Conservation (phyloP, 768 basidiomycete genomes). For the Macrocybe gigantea region DNA sequence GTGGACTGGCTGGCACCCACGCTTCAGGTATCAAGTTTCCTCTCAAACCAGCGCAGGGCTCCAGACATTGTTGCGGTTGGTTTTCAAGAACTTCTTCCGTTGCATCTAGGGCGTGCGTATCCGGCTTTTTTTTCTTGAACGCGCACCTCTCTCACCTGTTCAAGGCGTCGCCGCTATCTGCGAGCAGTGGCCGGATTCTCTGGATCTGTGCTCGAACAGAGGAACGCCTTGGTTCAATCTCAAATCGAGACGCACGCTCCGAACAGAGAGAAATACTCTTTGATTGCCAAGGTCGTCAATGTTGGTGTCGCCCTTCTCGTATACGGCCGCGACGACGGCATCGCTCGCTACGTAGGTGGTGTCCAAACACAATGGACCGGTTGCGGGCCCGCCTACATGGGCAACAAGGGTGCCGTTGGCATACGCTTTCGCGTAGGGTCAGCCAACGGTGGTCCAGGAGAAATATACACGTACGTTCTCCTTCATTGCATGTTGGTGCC, state of each 20-base stretch:
- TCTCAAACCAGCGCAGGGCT: slow-evolving; percentile 54
- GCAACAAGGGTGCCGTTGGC: slow-evolving; percentile 94
- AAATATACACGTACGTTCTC: slow-evolving; percentile 74
- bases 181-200: slow-evolving; percentile 72
- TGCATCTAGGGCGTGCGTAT: slow-evolving; percentile 78
- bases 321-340: slow-evolving; percentile 69
- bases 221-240: slow-evolving; percentile 65
- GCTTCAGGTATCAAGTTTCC: slow-evolving; percentile 67
- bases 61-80: slow-evolving; percentile 89
- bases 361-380: slow-evolving; percentile 76
- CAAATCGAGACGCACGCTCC: slow-evolving; percentile 70
- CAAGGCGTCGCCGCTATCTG: too few relatives aligned
- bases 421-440: slow-evolving; percentile 72
- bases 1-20: slow-evolving; percentile 91
- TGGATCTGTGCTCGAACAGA: slow-evolving; percentile 57
- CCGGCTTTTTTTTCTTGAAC: slow-evolving; percentile 4
- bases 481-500: not conserved
- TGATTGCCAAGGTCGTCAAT: slow-evolving; percentile 76
- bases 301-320: slow-evolving; percentile 86
- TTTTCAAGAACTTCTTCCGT: slow-evolving; percentile 88
- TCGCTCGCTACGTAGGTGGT: slow-evolving; percentile 55
- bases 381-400: slow-evolving; percentile 70
- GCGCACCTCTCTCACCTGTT: not conserved
- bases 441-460: slow-evolving; percentile 51
- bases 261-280: slow-evolving; percentile 67